These are phyloP conservation scores for Trypethelium eluteriae DNA, from an alignment of 495 filamentous ascomycete species.

Conservation along the genomic window DNA sequence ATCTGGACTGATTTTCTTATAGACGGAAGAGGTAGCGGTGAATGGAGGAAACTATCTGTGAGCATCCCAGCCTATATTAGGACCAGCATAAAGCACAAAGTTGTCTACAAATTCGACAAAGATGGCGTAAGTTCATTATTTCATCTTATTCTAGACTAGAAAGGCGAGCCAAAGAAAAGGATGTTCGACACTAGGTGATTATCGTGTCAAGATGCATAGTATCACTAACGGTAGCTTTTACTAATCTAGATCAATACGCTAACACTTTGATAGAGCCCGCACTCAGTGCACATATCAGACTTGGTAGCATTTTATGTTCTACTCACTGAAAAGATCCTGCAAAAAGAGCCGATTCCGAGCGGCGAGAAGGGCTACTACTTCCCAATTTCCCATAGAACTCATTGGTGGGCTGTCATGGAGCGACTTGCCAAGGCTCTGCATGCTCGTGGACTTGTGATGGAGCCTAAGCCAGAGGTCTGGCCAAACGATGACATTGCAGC, in stretches of 20 bases:
- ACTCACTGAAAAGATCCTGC: conserved; percentile 32
- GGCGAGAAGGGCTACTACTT: conserved; percentile 38
- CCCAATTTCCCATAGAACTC: conserved; percentile 30
- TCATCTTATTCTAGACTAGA: neutral
- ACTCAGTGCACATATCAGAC: conserved; percentile 35
- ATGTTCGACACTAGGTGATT: neutral
- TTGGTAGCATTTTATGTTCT: conserved; percentile 32
- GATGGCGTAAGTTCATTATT: conserved; percentile 29
- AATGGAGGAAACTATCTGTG: conserved; percentile 38
- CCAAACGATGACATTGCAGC: conserved; percentile 35
- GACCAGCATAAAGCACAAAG: conserved; percentile 32
- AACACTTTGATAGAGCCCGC: conserved; percentile 23
- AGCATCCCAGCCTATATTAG: conserved; percentile 32
- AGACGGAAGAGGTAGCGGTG: conserved; percentile 36
- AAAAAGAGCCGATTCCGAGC: conserved; percentile 33
- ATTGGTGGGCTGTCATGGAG: conserved; percentile 36
- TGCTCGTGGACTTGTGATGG: conserved; percentile 34
- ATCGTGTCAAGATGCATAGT: neutral
- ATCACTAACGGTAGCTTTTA: neutral
- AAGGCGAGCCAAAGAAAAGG: neutral
- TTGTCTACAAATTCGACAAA: conserved; percentile 35
- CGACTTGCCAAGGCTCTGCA: conserved; percentile 31
- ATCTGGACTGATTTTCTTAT: neutral
- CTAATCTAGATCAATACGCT: neutral
- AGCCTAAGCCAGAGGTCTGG: conserved; percentile 33